Conservation (phyloP, 140 eudicot genomes). For the Cichorium intybus region DNA sequence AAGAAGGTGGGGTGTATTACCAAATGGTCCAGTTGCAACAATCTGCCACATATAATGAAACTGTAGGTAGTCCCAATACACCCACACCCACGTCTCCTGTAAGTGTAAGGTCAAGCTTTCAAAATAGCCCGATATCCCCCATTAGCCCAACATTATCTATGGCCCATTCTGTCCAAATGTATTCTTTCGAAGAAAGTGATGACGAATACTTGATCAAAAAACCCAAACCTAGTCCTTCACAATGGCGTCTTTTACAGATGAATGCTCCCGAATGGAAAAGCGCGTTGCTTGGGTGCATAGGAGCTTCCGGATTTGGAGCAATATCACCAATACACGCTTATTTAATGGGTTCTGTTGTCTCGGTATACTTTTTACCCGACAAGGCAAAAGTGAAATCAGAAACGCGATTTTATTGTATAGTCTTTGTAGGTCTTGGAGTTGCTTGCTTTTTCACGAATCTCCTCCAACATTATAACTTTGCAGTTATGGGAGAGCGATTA, state of each 20-base stretch:
- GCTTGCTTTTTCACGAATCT: constrained; percentile 56
- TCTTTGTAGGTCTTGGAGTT: constrained; percentile 50
- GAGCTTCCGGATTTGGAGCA: constrained; percentile 57
- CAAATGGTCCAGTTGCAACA: constrained; percentile 74
- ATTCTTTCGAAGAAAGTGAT: constrained; percentile 44
- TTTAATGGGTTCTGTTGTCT: constrained; percentile 69
- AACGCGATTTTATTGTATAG: constrained; percentile 38
- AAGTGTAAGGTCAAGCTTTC: constrained; percentile 51
- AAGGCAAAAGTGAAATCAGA: constrained; percentile 45
- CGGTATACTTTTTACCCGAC: constrained; percentile 44
- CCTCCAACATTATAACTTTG: constrained; percentile 75
- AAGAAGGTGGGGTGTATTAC: constrained; percentile 52
- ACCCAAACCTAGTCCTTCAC: constrained; percentile 41
- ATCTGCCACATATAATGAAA: constrained; percentile 39
- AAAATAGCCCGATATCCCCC: constrained; percentile 56
- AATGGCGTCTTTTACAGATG: constrained; percentile 62
- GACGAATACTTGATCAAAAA: constrained; percentile 15
- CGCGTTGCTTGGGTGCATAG: constrained; percentile 67
- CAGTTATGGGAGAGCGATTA: constrained; percentile 72
- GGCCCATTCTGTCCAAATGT: constrained; percentile 39
- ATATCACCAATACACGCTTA: constrained; percentile 64
- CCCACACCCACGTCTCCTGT: constrained; percentile 30
- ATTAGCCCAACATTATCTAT: constrained; percentile 46
- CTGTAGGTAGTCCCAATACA: constrained; percentile 6
- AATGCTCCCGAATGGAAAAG: constrained; percentile 84